Base-by-base conservation (phyloP, 805 yeast species). In the Suhomyces faveliae region DNA sequence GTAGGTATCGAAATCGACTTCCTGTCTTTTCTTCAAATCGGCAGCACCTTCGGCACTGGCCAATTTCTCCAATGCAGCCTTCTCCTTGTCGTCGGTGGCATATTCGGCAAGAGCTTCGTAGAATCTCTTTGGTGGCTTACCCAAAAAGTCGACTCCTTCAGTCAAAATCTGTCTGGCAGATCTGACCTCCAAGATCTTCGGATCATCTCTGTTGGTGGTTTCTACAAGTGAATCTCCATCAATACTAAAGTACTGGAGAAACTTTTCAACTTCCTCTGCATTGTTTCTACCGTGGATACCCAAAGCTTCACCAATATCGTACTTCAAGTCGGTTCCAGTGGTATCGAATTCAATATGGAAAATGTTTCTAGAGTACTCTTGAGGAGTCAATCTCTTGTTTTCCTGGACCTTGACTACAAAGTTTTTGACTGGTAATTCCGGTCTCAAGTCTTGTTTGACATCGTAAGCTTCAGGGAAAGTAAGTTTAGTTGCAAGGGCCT, bases 311-410 rank as follows among this genome's bases (percentile, higher is more conserved):
- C 98, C 98, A 62, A 92, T 89, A 54, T 85, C 94, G 65, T 92
- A 92, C 43, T 82, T 88, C 63, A 92, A 76, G 21, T 96, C 97
- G 30, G 97, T 90, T 45, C 95, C 96, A 40, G 90, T 70, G 62
- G 85, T 80, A 64, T 92, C 98, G 57, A 92, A 89, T 71, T 92
- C 98, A 57, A 92, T 86, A 64, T 92, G 96, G 89, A 92, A 92
- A 59, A 92, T 91, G 70, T 92, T 87, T 74, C 98, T 88, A 52
- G 88, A 89, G 69, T 92, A 92, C 59, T 88, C 91, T 30, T 60
- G 62, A 5, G 98, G 97, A 15, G 98, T 92, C 52, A 92, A 85
- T 60, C 98, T 82, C 73, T 83, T 85, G 76, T 91, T 91, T 64
- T 87, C 94, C 67, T 89, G 86, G 46, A 92, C 97, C 67, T 85